Conservation (phyloP, 495 filamentous ascomycete genomes). For the Cercophora samala region DNA sequence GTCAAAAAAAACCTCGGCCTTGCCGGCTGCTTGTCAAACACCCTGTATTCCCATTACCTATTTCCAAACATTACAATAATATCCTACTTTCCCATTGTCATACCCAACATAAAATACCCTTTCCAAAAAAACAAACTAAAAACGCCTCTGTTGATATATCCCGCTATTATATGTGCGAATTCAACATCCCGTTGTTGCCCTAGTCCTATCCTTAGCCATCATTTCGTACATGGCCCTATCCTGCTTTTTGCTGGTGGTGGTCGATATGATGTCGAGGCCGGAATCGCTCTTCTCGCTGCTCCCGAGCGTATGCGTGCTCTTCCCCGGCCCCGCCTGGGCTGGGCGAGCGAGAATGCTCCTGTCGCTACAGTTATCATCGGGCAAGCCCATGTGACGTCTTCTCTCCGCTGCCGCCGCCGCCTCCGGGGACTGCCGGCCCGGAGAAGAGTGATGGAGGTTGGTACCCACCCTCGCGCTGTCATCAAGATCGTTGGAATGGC, state of each 20-base stretch:
- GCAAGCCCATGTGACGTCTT: neutral
- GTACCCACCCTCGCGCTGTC: neutral
- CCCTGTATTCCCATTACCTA: neutral
- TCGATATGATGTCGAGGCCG: neutral
- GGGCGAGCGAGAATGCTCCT: conserved; percentile 4
- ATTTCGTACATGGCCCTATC: neutral
- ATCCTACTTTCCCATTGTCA: neutral
- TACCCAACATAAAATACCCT: neutral
- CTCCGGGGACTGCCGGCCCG: neutral
- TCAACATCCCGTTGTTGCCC: too few relatives aligned
- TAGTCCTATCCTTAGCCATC: neutral
- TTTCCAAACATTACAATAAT: neutral
- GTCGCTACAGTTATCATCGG: neutral
- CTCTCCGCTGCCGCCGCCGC: neutral
- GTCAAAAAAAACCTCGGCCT: too few relatives aligned
- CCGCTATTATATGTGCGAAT: neutral
- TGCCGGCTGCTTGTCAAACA: neutral
- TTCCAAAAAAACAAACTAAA: neutral
- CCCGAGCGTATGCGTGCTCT: neutral
- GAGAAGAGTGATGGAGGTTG: neutral
- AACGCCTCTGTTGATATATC: neutral
- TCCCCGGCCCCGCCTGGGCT: neutral
- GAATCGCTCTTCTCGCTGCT: conserved; percentile 1
- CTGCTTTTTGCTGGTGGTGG: neutral
- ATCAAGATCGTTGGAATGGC: conserved; percentile 3